phyloP scores from a whole-genome alignment of 31 red algal genomes.

The Asparagopsis taxiformis region DNA sequence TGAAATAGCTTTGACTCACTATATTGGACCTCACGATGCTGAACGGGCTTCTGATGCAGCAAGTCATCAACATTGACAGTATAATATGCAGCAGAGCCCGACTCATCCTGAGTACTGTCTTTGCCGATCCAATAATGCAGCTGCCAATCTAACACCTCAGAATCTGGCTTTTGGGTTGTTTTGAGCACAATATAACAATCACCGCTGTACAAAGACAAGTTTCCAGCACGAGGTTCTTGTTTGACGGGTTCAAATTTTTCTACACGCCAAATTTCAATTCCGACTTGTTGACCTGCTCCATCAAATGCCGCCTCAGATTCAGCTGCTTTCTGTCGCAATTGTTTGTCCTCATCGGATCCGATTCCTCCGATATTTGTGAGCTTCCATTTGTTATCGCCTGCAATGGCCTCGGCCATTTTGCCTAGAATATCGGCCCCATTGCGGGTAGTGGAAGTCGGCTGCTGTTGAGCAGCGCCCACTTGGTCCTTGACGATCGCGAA shows the following conservation, averaged over 20 bases:
- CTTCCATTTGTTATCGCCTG: constrained; percentile 70
- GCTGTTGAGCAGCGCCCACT: background rate
- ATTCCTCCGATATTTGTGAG: constrained; percentile 72
- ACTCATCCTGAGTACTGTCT: constrained; percentile 75
- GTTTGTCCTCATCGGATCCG: constrained; percentile 65
- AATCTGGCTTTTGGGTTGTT: constrained; percentile 39
- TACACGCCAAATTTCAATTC: constrained; percentile 83
- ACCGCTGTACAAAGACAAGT: constrained; percentile 64
- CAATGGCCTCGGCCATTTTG: constrained; percentile 19
- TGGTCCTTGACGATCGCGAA: constrained; percentile 23
- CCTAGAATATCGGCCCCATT: constrained; percentile 18
- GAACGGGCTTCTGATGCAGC: constrained; percentile 70
- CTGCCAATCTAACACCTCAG: constrained; percentile 52
- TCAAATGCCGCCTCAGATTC: constrained; percentile 60
- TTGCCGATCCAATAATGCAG: constrained; percentile 80
- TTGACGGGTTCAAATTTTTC: constrained; percentile 74
- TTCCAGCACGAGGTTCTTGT: constrained; percentile 16
- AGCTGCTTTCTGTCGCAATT: constrained; percentile 66
- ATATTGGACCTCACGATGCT: constrained; percentile 75
- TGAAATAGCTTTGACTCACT: constrained; percentile 63
- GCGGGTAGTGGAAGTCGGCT: background rate
- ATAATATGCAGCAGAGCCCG: constrained; percentile 70
- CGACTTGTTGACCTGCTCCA: constrained; percentile 52
- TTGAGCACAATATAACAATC: constrained; percentile 77
- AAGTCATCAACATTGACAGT: constrained; percentile 86